Percentiles rank a stretch among this genome's conserved stretches.
Conservation (phyloP, 805 yeast genomes). For the Sugiyamaella americana region DNA sequence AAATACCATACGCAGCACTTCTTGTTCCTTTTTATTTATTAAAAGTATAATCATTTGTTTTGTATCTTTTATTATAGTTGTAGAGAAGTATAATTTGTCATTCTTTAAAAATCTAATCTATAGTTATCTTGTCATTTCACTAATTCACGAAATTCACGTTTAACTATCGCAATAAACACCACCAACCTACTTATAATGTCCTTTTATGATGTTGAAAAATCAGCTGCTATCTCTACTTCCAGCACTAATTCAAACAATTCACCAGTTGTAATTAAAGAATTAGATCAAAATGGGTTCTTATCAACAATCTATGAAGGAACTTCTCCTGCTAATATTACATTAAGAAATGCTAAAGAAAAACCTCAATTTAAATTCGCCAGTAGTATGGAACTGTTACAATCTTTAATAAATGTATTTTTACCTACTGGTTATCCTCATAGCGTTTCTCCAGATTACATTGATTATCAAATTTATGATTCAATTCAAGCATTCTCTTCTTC, state of each 20-base stretch:
- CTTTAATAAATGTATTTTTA: slow-evolving; percentile 28
- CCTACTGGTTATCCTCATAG: slow-evolving; percentile 35
- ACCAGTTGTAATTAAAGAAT: slow-evolving; percentile 13
- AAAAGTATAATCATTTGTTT: no score
- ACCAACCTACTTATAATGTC: no score
- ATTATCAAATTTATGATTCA: slow-evolving; percentile 34
- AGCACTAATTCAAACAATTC: not conserved
- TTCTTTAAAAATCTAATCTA: no score
- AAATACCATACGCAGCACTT: no score
- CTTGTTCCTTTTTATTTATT: no score
- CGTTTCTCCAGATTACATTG: slow-evolving; percentile 29
- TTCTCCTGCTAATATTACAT: slow-evolving; percentile 5
- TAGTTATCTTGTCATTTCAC: no score
- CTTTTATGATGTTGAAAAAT: not conserved
- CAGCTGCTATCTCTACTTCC: not conserved
- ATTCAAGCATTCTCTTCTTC: slow-evolving; percentile 34
- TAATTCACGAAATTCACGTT: no score
- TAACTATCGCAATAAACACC: no score
- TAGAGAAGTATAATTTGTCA: no score
- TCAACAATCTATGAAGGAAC: slow-evolving; percentile 19
- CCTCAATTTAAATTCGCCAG: slow-evolving; percentile 3
- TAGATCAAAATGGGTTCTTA: slow-evolving; percentile 22
- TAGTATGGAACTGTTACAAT: slow-evolving; percentile 18
- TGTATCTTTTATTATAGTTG: no score
- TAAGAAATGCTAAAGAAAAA: slow-evolving; percentile 1